These are phyloP conservation scores for Agrocybe chaxingu DNA, from an alignment of 768 basidiomycete genomes.

Conservation along the genomic window DNA sequence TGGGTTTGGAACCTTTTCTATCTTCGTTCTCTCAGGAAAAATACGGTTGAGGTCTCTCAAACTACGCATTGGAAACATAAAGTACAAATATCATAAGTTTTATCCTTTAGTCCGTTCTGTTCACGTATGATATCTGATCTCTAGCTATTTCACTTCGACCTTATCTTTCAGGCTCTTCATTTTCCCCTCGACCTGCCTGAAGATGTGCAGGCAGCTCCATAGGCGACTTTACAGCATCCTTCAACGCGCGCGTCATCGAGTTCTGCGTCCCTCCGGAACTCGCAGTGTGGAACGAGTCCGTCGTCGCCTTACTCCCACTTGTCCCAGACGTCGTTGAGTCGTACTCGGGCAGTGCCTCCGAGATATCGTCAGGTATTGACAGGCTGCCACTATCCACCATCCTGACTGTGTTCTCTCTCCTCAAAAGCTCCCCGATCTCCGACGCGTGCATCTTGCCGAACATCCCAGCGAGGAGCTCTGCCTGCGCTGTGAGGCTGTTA, in stretches of 20 bases:
- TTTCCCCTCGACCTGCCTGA: background rate
- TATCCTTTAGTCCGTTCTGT: too few species aligned
- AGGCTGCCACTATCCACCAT: constrained; percentile 10
- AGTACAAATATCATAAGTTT: background rate
- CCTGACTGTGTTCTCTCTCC: constrained; percentile 28
- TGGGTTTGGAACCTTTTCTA: too few species aligned
- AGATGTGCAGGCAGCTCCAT: constrained; percentile 1
- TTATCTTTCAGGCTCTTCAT: background rate
- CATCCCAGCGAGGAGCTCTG: constrained; percentile 25
- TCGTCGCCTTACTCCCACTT: background rate
- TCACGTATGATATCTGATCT: too few species aligned
- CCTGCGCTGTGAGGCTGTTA: constrained; percentile 30
- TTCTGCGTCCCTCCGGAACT: constrained; percentile 7
- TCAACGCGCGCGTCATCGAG: constrained; percentile 9
- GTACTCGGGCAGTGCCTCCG: constrained; percentile 13
- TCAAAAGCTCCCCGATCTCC: constrained; percentile 24
- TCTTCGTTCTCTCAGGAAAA: background rate
- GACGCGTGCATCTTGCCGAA: constrained; percentile 15
- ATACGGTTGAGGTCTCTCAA: background rate
- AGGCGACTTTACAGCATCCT: constrained; percentile 8
- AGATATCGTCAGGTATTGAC: constrained; percentile 9
- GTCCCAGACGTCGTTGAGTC: constrained; percentile 12
- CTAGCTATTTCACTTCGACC: background rate
- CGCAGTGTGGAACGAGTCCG: constrained; percentile 13
- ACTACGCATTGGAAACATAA: background rate